A percentile compares a stretch with the other conserved stretches of the same genome.
phyloP scores from a whole-genome alignment of 2,329 filamentous ascomycete species.

The Cercospora beticola region DNA sequence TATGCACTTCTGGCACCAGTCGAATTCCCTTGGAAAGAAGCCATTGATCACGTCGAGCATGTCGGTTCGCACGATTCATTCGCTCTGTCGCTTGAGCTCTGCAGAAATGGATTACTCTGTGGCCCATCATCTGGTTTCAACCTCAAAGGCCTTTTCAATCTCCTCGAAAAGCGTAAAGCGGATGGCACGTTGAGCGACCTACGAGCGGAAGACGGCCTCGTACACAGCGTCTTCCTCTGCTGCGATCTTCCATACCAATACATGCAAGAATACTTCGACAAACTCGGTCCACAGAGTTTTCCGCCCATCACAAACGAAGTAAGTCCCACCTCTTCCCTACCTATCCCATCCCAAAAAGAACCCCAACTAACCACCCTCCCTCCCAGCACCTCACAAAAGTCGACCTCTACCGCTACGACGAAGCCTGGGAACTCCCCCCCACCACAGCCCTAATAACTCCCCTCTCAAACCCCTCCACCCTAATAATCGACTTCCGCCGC shows the following conservation, averaged over 20 bases:
- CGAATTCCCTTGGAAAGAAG: constrained; percentile 58
- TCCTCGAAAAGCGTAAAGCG: constrained; percentile 51
- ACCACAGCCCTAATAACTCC: constrained; percentile 1
- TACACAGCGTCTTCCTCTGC: constrained; percentile 60
- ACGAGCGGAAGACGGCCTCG: constrained; percentile 46
- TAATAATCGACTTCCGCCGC: constrained; percentile 29
- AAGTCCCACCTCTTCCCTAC: not conserved
- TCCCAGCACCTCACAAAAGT: constrained; percentile 48
- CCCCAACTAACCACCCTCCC: not conserved
- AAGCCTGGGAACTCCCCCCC: constrained; percentile 52
- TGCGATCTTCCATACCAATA: constrained; percentile 66
- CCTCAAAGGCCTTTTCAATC: constrained; percentile 53
- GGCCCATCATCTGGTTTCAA: constrained; percentile 63
- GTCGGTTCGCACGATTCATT: constrained; percentile 58
- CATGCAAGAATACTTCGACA: constrained; percentile 58
- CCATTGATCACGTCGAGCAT: constrained; percentile 58
- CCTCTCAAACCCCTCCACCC: constrained; percentile 8
- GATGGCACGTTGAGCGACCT: constrained; percentile 48
- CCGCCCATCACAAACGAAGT: constrained; percentile 48
- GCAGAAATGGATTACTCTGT: constrained; percentile 58
- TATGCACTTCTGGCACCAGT: constrained; percentile 52
- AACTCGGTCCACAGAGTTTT: constrained; percentile 51
- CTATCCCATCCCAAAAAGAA: not conserved
- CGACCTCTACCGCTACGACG: constrained; percentile 57
- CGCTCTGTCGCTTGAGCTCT: constrained; percentile 54